These are phyloP conservation scores for Piedraia hortae DNA, from an alignment of 2,329 filamentous ascomycete species.

Conservation along the genomic window DNA sequence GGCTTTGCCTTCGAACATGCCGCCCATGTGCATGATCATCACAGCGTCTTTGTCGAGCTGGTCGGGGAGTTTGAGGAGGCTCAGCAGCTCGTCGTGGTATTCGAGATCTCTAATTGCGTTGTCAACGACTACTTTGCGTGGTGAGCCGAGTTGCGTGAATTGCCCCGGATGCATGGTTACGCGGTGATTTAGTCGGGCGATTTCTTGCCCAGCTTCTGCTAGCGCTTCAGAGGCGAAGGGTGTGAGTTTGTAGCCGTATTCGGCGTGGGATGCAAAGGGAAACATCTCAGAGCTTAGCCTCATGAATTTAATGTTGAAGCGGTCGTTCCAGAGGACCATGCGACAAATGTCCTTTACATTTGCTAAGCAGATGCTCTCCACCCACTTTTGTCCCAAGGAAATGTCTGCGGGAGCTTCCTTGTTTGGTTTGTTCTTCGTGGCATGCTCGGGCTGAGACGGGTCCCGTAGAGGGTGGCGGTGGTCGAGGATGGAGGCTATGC, in stretches of 20 bases:
- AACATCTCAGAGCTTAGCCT: constrained; percentile 90
- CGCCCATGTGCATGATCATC: constrained; percentile 87
- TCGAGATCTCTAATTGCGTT: constrained; percentile 57
- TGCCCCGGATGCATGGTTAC: constrained; percentile 78
- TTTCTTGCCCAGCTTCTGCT: constrained; percentile 47
- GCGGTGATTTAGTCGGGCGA: constrained; percentile 53
- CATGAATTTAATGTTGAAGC: constrained; percentile 77
- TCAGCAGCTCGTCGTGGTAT: constrained; percentile 68
- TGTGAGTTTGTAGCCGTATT: constrained; percentile 61
- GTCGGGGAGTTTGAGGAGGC: constrained; percentile 44
- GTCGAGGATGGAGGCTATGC: constrained; percentile 70
- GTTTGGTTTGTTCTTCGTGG: constrained; percentile 67
- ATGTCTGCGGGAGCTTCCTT: constrained; percentile 38
- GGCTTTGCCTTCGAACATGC: constrained; percentile 62
- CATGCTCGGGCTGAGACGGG: constrained; percentile 46
- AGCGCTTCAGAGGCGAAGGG: constrained; percentile 59
- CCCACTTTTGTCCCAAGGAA: constrained; percentile 39
- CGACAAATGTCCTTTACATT: constrained; percentile 66
- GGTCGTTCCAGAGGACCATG: constrained; percentile 77
- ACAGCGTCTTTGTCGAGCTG: constrained; percentile 66
- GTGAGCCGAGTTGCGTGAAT: constrained; percentile 77
- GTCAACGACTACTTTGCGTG: constrained; percentile 45
- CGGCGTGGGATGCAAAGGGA: constrained; percentile 69
- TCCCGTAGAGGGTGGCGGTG: constrained; percentile 60
- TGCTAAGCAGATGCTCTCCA: constrained; percentile 49